Percentiles rank a stretch among this genome's conserved stretches.
phyloP scores from a whole-genome alignment of 2,329 filamentous ascomycete genomes.

The Sporothrix phasma region DNA sequence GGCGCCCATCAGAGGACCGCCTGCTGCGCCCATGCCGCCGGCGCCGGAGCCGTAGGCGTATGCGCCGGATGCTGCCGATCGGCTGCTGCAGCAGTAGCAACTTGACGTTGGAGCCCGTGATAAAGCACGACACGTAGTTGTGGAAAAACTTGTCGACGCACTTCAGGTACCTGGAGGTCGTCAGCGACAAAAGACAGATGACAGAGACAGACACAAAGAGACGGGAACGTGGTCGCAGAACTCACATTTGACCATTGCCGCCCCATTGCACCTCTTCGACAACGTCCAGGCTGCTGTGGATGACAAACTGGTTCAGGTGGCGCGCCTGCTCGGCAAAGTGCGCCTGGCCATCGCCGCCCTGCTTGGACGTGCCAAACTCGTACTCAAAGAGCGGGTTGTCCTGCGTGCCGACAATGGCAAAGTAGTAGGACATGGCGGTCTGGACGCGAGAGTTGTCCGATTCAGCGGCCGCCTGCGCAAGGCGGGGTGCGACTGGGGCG shows the following conservation, averaged over 20 bases:
- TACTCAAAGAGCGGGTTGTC: slow-evolving; percentile 95
- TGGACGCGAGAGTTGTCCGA: neutral
- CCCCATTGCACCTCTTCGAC: slow-evolving; percentile 96
- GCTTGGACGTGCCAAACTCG: slow-evolving; percentile 93
- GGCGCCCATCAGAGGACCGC: slow-evolving; percentile 1
- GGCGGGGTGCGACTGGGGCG: neutral
- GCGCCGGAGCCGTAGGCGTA: slow-evolving; percentile 19
- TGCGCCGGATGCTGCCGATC: slow-evolving; percentile 9
- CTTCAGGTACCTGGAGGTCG: slow-evolving; percentile 69
- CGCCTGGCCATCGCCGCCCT: slow-evolving; percentile 84
- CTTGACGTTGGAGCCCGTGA: slow-evolving; percentile 84
- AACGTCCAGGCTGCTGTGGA: slow-evolving; percentile 87
- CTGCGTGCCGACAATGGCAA: slow-evolving; percentile 88
- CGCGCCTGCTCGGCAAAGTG: slow-evolving; percentile 81
- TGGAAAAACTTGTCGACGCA: slow-evolving; percentile 95
- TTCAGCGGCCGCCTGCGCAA: neutral
- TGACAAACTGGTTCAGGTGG: slow-evolving; percentile 95
- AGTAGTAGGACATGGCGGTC: slow-evolving; percentile 87
- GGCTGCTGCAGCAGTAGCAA: slow-evolving; percentile 92
- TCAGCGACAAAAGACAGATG: neutral
- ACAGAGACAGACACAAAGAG: neutral
- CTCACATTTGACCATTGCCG: slow-evolving; percentile 68
- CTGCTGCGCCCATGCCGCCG: neutral
- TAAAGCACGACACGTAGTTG: slow-evolving; percentile 88
- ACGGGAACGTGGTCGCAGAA: slow-evolving; percentile 5